phyloP scores from a whole-genome alignment of 148 eudicot genomes.

The Rhododendron ovatum region DNA sequence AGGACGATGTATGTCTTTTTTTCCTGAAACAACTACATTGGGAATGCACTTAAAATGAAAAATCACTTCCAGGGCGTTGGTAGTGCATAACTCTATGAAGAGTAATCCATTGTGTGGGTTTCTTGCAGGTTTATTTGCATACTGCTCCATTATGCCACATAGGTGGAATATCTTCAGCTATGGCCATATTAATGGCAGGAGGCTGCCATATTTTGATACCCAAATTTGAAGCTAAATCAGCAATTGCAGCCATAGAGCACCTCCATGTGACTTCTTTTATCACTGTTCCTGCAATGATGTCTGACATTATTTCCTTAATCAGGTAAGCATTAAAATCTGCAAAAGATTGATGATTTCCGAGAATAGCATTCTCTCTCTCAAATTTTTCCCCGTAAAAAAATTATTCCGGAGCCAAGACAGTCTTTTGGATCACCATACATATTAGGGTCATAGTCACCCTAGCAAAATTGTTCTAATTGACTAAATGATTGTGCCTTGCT shows the following conservation, averaged over 20 bases:
- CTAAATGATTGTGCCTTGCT: not conserved
- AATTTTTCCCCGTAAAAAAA: not conserved
- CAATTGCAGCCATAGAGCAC: slow-evolving; percentile 54
- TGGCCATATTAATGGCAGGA: slow-evolving; percentile 86
- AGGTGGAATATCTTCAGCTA: slow-evolving; percentile 91
- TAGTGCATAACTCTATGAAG: not conserved
- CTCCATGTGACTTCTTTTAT: slow-evolving; percentile 66
- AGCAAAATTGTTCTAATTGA: not conserved
- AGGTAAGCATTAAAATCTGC: slow-evolving; percentile 32
- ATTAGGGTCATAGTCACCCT: not conserved
- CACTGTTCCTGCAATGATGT: slow-evolving; percentile 86
- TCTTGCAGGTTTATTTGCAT: slow-evolving; percentile 72
- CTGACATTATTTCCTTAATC: slow-evolving; percentile 58
- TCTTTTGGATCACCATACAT: not conserved
- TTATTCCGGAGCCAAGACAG: not conserved
- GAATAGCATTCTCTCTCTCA: not conserved
- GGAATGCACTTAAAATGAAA: not conserved
- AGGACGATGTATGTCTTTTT: slow-evolving; percentile 55
- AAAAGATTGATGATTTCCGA: not conserved
- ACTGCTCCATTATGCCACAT: slow-evolving; percentile 94
- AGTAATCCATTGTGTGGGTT: not conserved
- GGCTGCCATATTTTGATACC: slow-evolving; percentile 81
- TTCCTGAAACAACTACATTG: not conserved
- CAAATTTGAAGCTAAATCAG: slow-evolving; percentile 73
- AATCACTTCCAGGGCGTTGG: not conserved